A percentile compares a stretch with the other conserved stretches of the same genome.
These are phyloP conservation scores for Lactifluus echinatus DNA, from an alignment of 768 basidiomycete genomes.

Conservation along the genomic window DNA sequence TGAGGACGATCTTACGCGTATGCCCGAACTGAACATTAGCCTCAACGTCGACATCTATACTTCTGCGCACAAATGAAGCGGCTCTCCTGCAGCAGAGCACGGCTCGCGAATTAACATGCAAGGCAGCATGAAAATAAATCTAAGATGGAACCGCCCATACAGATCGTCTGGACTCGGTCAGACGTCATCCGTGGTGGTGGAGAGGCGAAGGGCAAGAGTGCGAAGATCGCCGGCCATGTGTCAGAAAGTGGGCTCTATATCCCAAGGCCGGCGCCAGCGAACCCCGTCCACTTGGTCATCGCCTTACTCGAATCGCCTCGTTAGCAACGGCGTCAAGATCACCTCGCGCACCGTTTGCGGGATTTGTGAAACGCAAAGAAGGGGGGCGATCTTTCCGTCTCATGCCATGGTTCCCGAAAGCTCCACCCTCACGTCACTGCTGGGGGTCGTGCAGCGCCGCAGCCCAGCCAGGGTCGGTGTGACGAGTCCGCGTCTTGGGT, in stretches of 20 bases:
- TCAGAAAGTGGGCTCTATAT: not conserved
- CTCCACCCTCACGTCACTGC: not conserved
- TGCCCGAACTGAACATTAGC: too few species aligned
- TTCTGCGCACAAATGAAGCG: conserved; percentile 20
- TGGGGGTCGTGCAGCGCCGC: not conserved
- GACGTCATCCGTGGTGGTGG: not conserved
- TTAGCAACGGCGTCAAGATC: not conserved
- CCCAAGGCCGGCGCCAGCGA: not conserved
- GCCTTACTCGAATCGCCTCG: not conserved
- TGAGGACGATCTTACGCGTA: too few species aligned
- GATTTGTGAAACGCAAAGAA: not conserved
- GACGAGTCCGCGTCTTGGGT: not conserved
- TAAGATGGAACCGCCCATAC: conserved; percentile 7
- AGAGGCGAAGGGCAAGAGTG: not conserved
- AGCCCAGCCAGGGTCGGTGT: too few species aligned
- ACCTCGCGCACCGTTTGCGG: not conserved
- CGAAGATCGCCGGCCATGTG: conserved; percentile 3
- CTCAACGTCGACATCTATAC: too few species aligned
- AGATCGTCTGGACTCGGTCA: conserved; percentile 2
- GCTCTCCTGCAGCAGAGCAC: conserved; percentile 9
- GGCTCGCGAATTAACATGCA: not conserved
- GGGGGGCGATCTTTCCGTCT: not conserved
- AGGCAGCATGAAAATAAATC: not conserved
- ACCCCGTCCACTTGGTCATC: not conserved
- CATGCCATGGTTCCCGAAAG: not conserved